Percentiles rank a stretch among this genome's conserved stretches.
These are phyloP conservation scores for Phialophora chinensis DNA, from an alignment of 2,329 filamentous ascomycete genomes.

Conservation along the genomic window DNA sequence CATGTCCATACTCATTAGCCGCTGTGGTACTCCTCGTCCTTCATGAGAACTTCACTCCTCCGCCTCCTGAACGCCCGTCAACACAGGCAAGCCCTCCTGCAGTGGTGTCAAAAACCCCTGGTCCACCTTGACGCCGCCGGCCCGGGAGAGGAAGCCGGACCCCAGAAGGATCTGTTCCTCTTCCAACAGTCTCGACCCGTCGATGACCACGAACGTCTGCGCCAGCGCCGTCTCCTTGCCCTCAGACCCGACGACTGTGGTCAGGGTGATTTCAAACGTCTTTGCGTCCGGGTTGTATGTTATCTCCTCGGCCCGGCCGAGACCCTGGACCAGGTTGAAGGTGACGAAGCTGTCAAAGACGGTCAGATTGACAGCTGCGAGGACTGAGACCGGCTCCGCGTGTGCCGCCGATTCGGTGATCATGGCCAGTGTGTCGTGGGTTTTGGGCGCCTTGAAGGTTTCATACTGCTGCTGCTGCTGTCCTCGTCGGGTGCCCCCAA, in stretches of 20 bases:
- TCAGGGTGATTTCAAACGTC: conserved; percentile 93
- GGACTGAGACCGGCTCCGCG: conserved; percentile 24
- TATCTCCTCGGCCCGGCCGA: conserved; percentile 24
- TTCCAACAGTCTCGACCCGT: conserved; percentile 29
- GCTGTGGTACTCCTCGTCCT: background rate
- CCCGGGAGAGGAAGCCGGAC: conserved; percentile 18
- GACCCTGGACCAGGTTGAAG: conserved; percentile 30
- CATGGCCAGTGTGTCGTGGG: conserved; percentile 21
- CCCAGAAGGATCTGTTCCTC: conserved; percentile 30
- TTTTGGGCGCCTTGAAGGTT: background rate
- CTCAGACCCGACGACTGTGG: conserved; percentile 84
- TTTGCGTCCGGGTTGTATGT: conserved; percentile 42
- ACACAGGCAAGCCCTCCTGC: conserved; percentile 22
- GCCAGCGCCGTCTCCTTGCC: conserved; percentile 76
- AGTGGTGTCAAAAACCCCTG: conserved; percentile 11
- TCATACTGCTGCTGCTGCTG: background rate
- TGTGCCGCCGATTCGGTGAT: conserved; percentile 14
- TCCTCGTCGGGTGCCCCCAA: background rate
- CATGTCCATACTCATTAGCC: background rate
- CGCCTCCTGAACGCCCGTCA: conserved; percentile 42
- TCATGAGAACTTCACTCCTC: background rate
- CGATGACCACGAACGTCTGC: conserved; percentile 31
- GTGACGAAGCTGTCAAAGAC: conserved; percentile 32
- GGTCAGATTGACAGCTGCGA: conserved; percentile 26
- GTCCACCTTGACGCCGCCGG: conserved; percentile 7